Conservation (phyloP, 805 yeast species). For the Teunomyces funiuensis region DNA sequence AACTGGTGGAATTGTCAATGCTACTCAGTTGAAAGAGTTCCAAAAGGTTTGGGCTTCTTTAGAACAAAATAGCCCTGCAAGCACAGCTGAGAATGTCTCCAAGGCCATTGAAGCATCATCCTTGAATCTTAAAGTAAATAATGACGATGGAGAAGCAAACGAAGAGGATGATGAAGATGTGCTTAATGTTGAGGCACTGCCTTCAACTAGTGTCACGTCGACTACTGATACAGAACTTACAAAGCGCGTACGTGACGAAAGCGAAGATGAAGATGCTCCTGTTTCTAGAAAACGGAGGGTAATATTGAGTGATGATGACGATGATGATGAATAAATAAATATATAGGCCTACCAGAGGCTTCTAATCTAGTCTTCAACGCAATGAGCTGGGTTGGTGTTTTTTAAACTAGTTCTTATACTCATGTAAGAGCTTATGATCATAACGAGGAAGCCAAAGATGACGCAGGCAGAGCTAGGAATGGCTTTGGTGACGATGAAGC, state of each 20-base stretch:
- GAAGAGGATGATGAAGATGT: slow-evolving; percentile 12
- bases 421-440: slow-evolving; percentile 79
- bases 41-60: slow-evolving; percentile 30
- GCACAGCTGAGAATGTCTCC: slow-evolving; percentile 12
- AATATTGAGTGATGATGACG: slow-evolving; percentile 23
- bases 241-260: slow-evolving; percentile 6
- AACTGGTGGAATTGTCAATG: slow-evolving; percentile 40
- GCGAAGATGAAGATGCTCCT: slow-evolving; percentile 12
- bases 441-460: slow-evolving; percentile 69
- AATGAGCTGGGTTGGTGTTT: slow-evolving; percentile 46
- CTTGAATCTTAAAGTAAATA: not conserved
- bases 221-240: not conserved
- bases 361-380: slow-evolving; percentile 35
- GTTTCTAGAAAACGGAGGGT: slow-evolving; percentile 21
- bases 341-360: not conserved
- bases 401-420: slow-evolving; percentile 53
- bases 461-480: slow-evolving; percentile 62
- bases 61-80: slow-evolving; percentile 12
- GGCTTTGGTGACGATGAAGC: slow-evolving; percentile 40
- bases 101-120: slow-evolving; percentile 18
- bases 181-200: not conserved
- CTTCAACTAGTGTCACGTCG: not conserved
- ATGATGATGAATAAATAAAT: slow-evolving; percentile 10
- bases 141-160: slow-evolving; percentile 11
- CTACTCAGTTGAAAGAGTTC: slow-evolving; percentile 32